Evolutionary conservation across 2,329 filamentous ascomycete genomes (phyloP), one percentile per base, ranked within the genome.

Genomic region (Exophiala sp.): DNA sequence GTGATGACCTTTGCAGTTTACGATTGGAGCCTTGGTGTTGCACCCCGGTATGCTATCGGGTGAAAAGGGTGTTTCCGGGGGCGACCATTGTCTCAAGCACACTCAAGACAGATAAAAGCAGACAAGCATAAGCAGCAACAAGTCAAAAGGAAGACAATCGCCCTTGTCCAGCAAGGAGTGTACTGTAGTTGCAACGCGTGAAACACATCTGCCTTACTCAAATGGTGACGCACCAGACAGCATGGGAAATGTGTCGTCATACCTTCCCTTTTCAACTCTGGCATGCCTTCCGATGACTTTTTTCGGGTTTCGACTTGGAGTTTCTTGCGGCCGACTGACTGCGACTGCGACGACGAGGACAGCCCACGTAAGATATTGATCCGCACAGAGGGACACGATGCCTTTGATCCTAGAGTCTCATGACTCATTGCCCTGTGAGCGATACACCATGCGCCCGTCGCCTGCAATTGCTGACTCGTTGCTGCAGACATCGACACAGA

Each of bases 401-500:
- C 80, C 86, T 58, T 77, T 87, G 55, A 83, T 86, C 58, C 81
- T 81, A 59, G 81, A 83, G 68, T 80, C 86, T 58, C 86, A 91
- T 73, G 88, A 94, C 44, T 64, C 61, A 12, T 48, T 54, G 24
- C 47, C 48, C 39, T 62, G 62, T 65, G 57, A 59, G 58, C 47
- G 12, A 45, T 8, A 21, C 39, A 21, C 35, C 7, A 7, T 24
- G 16, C 40, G 12, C 35, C 21, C 21, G 39, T n/a, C 14, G 20
- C 18, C 48, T 46, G 47, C 44, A 4, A n/a, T 12, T 14, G 55
- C 62, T 63, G 52, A 62, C 55, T 21, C 24, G 24, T 35, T 32
- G 35, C 16, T 47, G 29, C 70, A 95, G 90, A 96, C 73, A 87
- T 97, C 70, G 92, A 99, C 74, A 66, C 78, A 14, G 82, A 87